A percentile compares a stretch with the other conserved stretches of the same genome.
These are phyloP conservation scores for Sugiyamaella marilandica DNA, from an alignment of 805 yeast genomes.

Conservation along the genomic window DNA sequence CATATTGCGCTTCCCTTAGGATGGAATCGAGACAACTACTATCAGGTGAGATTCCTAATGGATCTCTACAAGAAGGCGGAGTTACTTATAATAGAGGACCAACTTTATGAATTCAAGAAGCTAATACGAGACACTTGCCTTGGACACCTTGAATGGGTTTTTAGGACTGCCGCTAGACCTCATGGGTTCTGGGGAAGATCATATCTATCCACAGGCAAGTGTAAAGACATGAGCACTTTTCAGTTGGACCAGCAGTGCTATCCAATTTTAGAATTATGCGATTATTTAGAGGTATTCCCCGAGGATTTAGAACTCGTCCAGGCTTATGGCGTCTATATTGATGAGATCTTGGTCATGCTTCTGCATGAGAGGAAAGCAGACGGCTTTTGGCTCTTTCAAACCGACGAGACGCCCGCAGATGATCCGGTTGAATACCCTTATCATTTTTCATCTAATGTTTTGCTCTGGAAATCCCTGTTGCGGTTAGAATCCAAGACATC, in stretches of 20 bases:
- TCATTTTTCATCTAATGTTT: slow-evolving; percentile 5
- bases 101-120: background rate
- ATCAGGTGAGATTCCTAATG: slow-evolving; percentile 1
- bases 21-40: slow-evolving; percentile 5
- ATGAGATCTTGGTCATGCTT: slow-evolving; percentile 1
- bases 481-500: background rate
- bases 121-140: background rate
- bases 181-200: slow-evolving; percentile 6
- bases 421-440: slow-evolving; percentile 7
- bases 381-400: slow-evolving; percentile 4
- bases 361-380: background rate
- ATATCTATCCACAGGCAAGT: slow-evolving; percentile 1
- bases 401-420: slow-evolving; percentile 6
- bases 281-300: background rate
- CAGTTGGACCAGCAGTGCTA: slow-evolving; percentile 8
- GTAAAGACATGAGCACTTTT: slow-evolving; percentile 6
- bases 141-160: slow-evolving; percentile 5
- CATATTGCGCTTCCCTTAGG: slow-evolving; percentile 7
- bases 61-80: background rate
- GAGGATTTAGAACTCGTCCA: background rate
- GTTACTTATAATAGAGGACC: background rate
- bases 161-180: slow-evolving; percentile 1
- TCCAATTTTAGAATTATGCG: slow-evolving; percentile 2
- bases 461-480: background rate
- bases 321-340: background rate